Evolutionary conservation across 1,139 yeast genomes (phyloP), one percentile per base, ranked within the genome.

Genomic region (Schwanniomyces etchellsii): DNA sequence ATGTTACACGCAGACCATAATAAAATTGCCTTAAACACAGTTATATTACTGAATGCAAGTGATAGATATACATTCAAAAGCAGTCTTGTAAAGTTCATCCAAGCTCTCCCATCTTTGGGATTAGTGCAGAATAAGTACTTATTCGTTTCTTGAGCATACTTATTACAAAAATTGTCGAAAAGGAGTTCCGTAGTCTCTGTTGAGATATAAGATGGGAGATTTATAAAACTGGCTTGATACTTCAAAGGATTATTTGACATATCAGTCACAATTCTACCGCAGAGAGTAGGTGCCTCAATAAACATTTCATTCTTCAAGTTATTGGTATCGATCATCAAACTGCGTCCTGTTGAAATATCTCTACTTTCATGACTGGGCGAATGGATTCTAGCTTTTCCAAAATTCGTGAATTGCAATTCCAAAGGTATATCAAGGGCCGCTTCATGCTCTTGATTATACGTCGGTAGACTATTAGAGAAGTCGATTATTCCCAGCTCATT

Each of bases 261-360:
- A 12, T 15, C 11, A 5, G 13, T 14, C 16, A 28, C 14, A 10
- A 5, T 26, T 5, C 17, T 25, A 5, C 25, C 29, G n/a, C n/a
- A n/a, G 11, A 30, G 11, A 14, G 33, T 14, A 11, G 33, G 33
- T 9, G 28, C 28, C 21, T 31, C 33, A 5, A 31, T 16, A 14
- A 31, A 31, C 4, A 31, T n/a, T 24, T 28, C 33, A 24, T 31
- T 31, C 17, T 31, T 31, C 14, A 31, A 18, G 13, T 23, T 16
- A 4, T 10, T n/a, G 5, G n/a, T 13, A 17, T 28, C 20, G 12
- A 18, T 20, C 12, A 9, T 5, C 9, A 6, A 14, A 26, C n/a
- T 14, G n/a, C n/a, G n/a, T n/a, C n/a, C n/a, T n/a, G n/a, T n/a
- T n/a, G n/a, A n/a, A n/a, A n/a, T n/a, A n/a, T n/a, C n/a, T n/a